Percentiles rank a stretch among this genome's conserved stretches.
These are phyloP conservation scores for Clarireedia paspali DNA, from an alignment of 2,329 filamentous ascomycete species.

Conservation along the genomic window DNA sequence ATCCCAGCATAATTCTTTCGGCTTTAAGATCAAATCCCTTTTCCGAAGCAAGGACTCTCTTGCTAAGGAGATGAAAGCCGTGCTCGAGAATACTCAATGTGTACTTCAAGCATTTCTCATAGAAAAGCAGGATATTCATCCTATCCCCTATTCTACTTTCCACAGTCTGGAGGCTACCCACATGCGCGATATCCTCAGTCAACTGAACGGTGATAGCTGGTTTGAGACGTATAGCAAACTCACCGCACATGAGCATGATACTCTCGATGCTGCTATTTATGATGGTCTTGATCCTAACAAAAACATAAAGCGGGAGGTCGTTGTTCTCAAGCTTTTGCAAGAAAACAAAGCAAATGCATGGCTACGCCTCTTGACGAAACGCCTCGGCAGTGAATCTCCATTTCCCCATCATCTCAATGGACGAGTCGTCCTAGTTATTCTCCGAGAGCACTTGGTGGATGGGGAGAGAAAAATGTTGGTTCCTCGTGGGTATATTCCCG, in stretches of 20 bases:
- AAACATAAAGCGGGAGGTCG: conserved; percentile 14
- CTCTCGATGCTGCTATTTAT: conserved; percentile 11
- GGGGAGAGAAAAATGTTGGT: conserved; percentile 9
- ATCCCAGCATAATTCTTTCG: conserved; percentile 14
- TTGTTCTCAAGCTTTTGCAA: conserved; percentile 22
- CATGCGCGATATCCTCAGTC: conserved; percentile 23
- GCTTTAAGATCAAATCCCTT: conserved; percentile 21
- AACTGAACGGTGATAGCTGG: conserved; percentile 22
- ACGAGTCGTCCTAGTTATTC: conserved; percentile 20
- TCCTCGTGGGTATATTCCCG: background rate
- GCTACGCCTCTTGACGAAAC: conserved; percentile 13
- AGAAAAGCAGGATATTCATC: conserved; percentile 5
- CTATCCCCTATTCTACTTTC: conserved; percentile 24
- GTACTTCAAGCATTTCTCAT: conserved; percentile 21
- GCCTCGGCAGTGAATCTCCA: background rate
- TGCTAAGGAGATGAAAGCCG: conserved; percentile 21
- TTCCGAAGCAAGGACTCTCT: conserved; percentile 25
- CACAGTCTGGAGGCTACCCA: conserved; percentile 25
- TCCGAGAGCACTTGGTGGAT: conserved; percentile 19
- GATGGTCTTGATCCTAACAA: conserved; percentile 3
- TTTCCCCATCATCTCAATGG: conserved; percentile 4
- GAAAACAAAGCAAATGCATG: conserved; percentile 18
- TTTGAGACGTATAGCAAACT: conserved; percentile 21
- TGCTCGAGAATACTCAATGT: conserved; percentile 16
- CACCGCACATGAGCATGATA: conserved; percentile 11